Percentiles rank a stretch among this genome's conserved stretches.
Conservation (phyloP, 169 alveolate species). For the Eimeria acervulina region DNA sequence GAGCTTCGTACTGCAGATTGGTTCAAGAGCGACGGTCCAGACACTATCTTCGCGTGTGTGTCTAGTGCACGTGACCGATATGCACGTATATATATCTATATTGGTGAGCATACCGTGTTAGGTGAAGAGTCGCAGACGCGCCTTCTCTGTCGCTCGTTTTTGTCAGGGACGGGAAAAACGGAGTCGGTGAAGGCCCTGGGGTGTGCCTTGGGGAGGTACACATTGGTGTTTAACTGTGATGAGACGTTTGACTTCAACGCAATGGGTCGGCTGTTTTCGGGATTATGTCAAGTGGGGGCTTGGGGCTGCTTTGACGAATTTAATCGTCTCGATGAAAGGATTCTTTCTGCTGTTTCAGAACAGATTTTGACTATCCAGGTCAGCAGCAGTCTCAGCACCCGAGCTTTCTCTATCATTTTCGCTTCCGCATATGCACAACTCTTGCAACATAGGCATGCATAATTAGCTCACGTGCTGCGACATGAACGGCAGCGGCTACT, state of each 20-base stretch:
- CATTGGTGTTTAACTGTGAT: slow-evolving; percentile 98
- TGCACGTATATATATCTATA: no score
- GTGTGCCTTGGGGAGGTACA: slow-evolving; percentile 96
- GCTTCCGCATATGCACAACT: not conserved
- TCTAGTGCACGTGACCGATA: no score
- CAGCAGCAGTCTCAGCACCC: not conserved
- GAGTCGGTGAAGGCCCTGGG: slow-evolving; percentile 99
- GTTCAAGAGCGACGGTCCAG: not conserved
- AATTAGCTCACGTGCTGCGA: slow-evolving; percentile 39
- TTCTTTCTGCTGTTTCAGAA: slow-evolving; percentile 96
- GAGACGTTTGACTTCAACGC: slow-evolving; percentile 98
- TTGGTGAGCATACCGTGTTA: not conserved
- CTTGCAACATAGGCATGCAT: not conserved
- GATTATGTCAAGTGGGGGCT: slow-evolving; percentile 97
- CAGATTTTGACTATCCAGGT: slow-evolving; percentile 93
- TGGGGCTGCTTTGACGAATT: slow-evolving; percentile 99
- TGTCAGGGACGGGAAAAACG: slow-evolving; percentile 99
- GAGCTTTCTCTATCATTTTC: not conserved
- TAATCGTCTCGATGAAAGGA: slow-evolving; percentile 96
- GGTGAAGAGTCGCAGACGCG: not conserved
- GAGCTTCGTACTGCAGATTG: not conserved
- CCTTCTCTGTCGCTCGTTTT: not conserved
- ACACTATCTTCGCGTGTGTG: not conserved
- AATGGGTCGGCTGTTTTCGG: slow-evolving; percentile 97
- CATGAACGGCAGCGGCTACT: not conserved